Base-by-base conservation (phyloP, 1,284 basidiomycete species). In the Thelephora terrestris region DNA sequence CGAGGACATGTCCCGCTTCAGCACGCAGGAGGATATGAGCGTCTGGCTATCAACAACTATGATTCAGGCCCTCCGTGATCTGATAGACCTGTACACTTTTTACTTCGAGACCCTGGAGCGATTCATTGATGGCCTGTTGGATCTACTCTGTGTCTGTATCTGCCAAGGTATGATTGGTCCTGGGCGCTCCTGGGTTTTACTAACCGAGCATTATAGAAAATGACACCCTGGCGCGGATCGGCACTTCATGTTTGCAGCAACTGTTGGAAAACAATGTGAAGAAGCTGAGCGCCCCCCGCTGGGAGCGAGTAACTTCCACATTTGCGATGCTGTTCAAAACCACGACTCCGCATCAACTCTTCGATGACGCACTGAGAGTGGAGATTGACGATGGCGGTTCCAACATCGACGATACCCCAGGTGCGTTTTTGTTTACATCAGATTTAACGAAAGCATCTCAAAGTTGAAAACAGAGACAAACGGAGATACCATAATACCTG, bases 21-120 rank as follows among this genome's bases (percentile, higher is more conserved):
- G 76, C 61, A 94, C 91, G 2, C 91, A 97, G 60, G 96, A 99
- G 63, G 96, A 99, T 59, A 96, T 98, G 92, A 96, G 92, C 58
- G 94, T 99, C 14, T 99, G 96, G 96, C 70, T 99, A 43, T 97
- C 93, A 39, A 98, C 96, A 7, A 99, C 96, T 1, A 94, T 99
- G 85, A 98, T 99, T 49, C 95, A 99, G 63, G 96, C 96, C 1
- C 74, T 99, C 49, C 81, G 96, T 32, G 91, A 98, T 65, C 74
- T 99, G 53, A 90, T 99, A 53, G 91, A 96, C 61, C 77, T 99
- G 18, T 99, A 96, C 67, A 96, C 96, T 2, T 91, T 81, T 69
- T 96, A 93, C 70, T 99, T 98, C 64, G 88, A 91, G 53, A 93
- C 85, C 10, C 67, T 99, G 57, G 91, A 95, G 60, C 78, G 85